These are phyloP conservation scores for Prunus davidiana DNA, from an alignment of 306 rosid species.

Conservation along the genomic window DNA sequence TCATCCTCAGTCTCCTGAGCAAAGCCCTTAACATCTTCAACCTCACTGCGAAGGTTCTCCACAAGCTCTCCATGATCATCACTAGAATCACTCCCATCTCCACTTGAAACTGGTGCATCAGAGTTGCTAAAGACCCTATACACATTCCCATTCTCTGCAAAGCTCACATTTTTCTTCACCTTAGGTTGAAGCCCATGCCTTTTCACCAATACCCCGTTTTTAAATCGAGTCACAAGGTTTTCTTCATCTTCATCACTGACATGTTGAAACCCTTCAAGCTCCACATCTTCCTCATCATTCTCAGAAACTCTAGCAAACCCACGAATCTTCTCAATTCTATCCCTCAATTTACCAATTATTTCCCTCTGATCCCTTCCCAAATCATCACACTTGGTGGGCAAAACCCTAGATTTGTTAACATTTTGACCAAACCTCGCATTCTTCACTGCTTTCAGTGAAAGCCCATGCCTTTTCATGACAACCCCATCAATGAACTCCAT, in stretches of 20 bases:
- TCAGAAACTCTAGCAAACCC: conserved; percentile 44
- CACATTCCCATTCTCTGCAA: conserved; percentile 60
- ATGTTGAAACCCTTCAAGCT: conserved; percentile 44
- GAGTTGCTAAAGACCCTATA: conserved; percentile 39
- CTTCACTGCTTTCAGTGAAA: conserved; percentile 37
- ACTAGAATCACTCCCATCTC: conserved; percentile 55
- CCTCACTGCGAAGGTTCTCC: conserved; percentile 38
- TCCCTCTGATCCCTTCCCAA: conserved; percentile 44
- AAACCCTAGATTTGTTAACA: conserved; percentile 34
- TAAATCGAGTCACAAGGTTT: conserved; percentile 22
- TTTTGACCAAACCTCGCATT: conserved; percentile 39
- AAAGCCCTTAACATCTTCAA: conserved; percentile 46
- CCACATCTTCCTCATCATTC: conserved; percentile 42
- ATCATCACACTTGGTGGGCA: conserved; percentile 13
- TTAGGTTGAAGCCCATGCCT: conserved; percentile 46
- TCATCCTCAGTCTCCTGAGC: conserved; percentile 54
- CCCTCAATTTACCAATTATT: conserved; percentile 59
- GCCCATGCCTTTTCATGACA: conserved; percentile 45
- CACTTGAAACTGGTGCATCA: conserved; percentile 31
- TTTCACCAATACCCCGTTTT: conserved; percentile 32
- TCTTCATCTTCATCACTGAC: conserved; percentile 36
- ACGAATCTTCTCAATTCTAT: conserved; percentile 70
- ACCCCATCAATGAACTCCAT: conserved; percentile 65
- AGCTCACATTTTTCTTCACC: conserved; percentile 72
- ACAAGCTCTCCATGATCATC: conserved; percentile 55